Conservation (phyloP, 2,329 filamentous ascomycete genomes). For the Aspergillus hortae region DNA sequence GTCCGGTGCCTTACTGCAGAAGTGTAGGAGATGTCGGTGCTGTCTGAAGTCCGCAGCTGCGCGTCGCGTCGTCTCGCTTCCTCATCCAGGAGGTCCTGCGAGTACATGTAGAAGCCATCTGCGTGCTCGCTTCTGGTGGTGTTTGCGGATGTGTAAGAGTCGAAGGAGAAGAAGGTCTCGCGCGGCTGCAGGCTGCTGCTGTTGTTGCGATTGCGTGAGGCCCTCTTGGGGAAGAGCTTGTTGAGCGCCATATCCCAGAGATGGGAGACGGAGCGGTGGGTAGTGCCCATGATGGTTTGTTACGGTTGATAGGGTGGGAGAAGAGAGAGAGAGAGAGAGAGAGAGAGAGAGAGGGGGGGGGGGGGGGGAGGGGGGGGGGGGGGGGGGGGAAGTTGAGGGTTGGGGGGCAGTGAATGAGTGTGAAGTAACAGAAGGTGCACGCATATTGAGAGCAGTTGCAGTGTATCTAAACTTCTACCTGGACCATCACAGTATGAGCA, state of each 20-base stretch:
- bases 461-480: no score
- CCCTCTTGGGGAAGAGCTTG: conserved; percentile 16
- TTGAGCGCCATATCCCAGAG: conserved; percentile 15
- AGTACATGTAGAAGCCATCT: conserved; percentile 23
- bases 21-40: conserved; percentile 16
- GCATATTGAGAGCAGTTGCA: neutral
- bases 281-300: conserved; percentile 4
- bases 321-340: neutral
- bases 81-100: conserved; percentile 14
- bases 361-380: no score
- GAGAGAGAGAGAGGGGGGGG: neutral
- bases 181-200: neutral
- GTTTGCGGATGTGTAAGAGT: conserved; percentile 3
- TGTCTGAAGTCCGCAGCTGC: conserved; percentile 10
- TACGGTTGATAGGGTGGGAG: neutral
- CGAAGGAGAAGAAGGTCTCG: conserved; percentile 1
- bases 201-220: conserved; percentile 3
- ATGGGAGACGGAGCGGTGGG: conserved; percentile 13
- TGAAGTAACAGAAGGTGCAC: neutral
- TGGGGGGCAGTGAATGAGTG: neutral
- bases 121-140: conserved; percentile 11
- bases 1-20: conserved; percentile 17
- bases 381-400: no score
- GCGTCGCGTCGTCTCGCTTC: conserved; percentile 5
- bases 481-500: no score